phyloP scores from a whole-genome alignment of 2,329 filamentous ascomycete species.

The Xylariomycetidae sp. region DNA sequence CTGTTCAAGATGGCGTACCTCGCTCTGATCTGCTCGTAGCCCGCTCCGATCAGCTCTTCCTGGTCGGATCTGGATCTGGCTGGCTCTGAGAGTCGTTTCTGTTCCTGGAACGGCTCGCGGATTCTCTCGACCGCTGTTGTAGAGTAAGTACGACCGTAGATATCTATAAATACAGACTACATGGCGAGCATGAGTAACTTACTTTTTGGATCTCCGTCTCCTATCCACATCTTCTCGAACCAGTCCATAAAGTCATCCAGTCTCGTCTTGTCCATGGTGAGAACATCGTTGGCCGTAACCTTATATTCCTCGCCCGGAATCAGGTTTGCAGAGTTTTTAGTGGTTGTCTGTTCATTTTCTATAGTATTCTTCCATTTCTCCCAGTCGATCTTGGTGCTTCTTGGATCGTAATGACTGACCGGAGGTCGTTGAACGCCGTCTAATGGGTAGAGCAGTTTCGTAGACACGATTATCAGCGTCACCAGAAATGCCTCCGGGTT shows the following conservation, averaged over 20 bases:
- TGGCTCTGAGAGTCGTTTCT: constrained; percentile 8
- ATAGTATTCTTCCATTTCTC: constrained; percentile 57
- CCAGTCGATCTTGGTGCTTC: constrained; percentile 67
- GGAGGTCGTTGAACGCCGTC: constrained; percentile 49
- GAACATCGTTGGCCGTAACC: constrained; percentile 24
- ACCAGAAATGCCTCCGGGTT: constrained; percentile 74
- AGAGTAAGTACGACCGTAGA: no score
- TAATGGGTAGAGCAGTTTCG: constrained; percentile 77
- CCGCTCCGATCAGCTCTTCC: no score
- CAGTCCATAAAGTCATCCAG: constrained; percentile 76
- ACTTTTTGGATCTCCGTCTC: constrained; percentile 36
- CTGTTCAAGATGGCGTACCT: constrained; percentile 17
- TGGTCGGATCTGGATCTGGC: constrained; percentile 1
- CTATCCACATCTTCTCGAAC: constrained; percentile 64
- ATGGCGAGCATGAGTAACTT: constrained; percentile 18
- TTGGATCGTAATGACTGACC: constrained; percentile 49
- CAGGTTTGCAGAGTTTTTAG: constrained; percentile 6
- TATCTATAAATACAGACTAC: no score
- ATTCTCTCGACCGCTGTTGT: no score
- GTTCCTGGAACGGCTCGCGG: constrained; percentile 17
- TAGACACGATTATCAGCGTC: constrained; percentile 65
- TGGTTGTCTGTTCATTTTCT: constrained; percentile 21
- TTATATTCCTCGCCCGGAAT: constrained; percentile 24
- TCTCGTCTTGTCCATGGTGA: constrained; percentile 50
- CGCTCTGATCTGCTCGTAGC: constrained; percentile 9